Conservation (phyloP, 1,139 yeast genomes). For the Scheffersomyces parashehatae region DNA sequence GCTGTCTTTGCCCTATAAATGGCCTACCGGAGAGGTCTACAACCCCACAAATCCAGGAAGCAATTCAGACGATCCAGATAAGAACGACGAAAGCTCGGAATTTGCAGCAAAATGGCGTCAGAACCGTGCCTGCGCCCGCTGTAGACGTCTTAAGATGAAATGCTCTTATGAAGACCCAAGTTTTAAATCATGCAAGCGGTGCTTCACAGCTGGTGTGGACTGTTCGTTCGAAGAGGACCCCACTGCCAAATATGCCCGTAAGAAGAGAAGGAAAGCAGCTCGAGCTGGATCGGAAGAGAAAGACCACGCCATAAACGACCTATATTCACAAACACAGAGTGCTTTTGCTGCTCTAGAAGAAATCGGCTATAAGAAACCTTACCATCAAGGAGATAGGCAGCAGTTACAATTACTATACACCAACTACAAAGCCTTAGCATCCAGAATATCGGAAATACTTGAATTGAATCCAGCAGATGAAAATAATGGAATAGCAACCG, state of each 20-base stretch:
- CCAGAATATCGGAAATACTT: conserved; percentile 2
- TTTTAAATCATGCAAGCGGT: conserved; percentile 45
- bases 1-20: too few relatives aligned
- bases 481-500: conserved; percentile 7
- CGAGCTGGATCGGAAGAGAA: conserved; percentile 4
- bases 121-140: conserved; percentile 56
- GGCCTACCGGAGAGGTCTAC: too few relatives aligned
- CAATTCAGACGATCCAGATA: too few relatives aligned
- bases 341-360: conserved; percentile 13
- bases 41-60: too few relatives aligned
- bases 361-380: conserved; percentile 13
- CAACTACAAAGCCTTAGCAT: conserved; percentile 15
- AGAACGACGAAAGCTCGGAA: conserved; percentile 5
- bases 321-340: conserved; percentile 19
- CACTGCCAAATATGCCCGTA: conserved; percentile 33
- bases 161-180: conserved; percentile 53
- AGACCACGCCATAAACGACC: conserved; percentile 23
- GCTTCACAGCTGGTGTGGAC: conserved; percentile 42
- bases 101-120: conserved; percentile 43
- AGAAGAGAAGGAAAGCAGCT: conserved; percentile 14
- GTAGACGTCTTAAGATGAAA: conserved; percentile 55
- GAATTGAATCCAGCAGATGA: conserved; percentile 9
- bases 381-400: conserved; percentile 13
- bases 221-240: conserved; percentile 54
- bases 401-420: conserved; percentile 11